phyloP scores from a whole-genome alignment of 768 basidiomycete genomes.

The Calocybe indica region DNA sequence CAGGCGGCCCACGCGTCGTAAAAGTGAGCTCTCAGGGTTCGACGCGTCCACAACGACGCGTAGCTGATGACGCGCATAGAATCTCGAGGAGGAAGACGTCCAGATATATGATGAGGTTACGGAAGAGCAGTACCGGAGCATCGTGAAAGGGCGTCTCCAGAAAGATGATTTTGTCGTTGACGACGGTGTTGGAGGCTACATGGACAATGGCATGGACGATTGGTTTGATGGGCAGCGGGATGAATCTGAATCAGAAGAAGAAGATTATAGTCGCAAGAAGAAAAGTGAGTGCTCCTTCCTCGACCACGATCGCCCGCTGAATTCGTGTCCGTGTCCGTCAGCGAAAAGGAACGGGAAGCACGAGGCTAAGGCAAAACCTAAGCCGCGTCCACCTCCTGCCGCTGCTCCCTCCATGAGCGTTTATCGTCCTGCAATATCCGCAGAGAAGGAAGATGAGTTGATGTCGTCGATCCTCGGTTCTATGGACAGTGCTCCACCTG shows the following conservation, averaged over 20 bases:
- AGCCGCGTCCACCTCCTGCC: conserved; percentile 44
- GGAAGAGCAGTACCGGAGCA: conserved; percentile 81
- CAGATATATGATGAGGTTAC: conserved; percentile 85
- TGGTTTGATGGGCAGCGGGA: conserved; percentile 63
- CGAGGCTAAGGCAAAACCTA: conserved; percentile 36
- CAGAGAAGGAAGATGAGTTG: conserved; percentile 82
- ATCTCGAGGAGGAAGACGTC: conserved; percentile 46
- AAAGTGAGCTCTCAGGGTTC: not conserved
- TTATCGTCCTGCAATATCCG: conserved; percentile 73
- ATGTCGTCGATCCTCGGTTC: conserved; percentile 76
- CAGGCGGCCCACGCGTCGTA: not conserved
- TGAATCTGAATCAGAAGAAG: conserved; percentile 54
- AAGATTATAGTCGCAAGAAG: conserved; percentile 33
- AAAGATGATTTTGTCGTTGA: conserved; percentile 94
- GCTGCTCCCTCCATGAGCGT: conserved; percentile 61
- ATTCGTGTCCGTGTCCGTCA: conserved; percentile 3
- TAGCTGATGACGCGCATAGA: not conserved
- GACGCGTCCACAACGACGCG: not conserved
- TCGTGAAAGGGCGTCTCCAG: conserved; percentile 79
- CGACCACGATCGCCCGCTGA: not conserved
- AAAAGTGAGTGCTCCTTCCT: conserved; percentile 26
- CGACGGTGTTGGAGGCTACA: conserved; percentile 86
- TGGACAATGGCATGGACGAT: conserved; percentile 96
- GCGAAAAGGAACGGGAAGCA: conserved; percentile 40
- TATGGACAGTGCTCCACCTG: conserved; percentile 46